These are phyloP conservation scores for Phaffomyces antillensis DNA, from an alignment of 805 yeast genomes.

Conservation along the genomic window DNA sequence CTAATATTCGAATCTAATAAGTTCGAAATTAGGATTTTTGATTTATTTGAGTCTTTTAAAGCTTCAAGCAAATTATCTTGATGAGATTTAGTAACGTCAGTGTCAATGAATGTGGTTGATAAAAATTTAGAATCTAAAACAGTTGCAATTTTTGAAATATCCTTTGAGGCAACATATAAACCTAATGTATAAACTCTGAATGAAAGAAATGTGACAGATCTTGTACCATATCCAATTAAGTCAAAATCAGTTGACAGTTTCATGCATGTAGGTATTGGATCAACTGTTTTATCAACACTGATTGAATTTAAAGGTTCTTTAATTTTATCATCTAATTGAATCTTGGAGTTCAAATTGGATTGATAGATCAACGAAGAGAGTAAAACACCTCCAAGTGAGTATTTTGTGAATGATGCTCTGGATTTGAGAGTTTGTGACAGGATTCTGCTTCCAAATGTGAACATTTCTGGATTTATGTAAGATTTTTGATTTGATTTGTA, in stretches of 20 bases:
- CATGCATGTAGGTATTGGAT: slow-evolving; percentile 28
- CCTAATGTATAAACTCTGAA: slow-evolving; percentile 88
- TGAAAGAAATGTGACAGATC: slow-evolving; percentile 75
- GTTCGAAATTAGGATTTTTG: slow-evolving; percentile 46
- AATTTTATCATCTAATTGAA: slow-evolving; percentile 10
- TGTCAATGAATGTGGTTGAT: slow-evolving; percentile 29
- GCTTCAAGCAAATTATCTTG: slow-evolving; percentile 34
- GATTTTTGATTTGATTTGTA: too few species aligned
- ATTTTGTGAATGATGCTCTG: not conserved
- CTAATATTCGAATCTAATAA: slow-evolving; percentile 54
- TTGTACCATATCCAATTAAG: slow-evolving; percentile 71
- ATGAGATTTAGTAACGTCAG: slow-evolving; percentile 27
- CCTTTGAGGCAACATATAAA: slow-evolving; percentile 62
- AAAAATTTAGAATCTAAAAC: slow-evolving; percentile 39
- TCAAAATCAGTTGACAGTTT: slow-evolving; percentile 34
- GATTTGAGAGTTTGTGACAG: not conserved
- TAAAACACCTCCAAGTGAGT: not conserved
- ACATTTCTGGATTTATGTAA: not conserved
- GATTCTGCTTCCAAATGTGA: not conserved
- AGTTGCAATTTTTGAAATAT: slow-evolving; percentile 33
- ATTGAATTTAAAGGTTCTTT: slow-evolving; percentile 23
- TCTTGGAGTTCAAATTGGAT: not conserved
- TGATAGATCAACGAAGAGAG: not conserved
- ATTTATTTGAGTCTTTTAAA: slow-evolving; percentile 43
- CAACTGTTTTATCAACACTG: slow-evolving; percentile 43